A percentile compares a stretch with the other conserved stretches of the same genome.
These are phyloP conservation scores for Pseudocohnilembus persalinus DNA, from an alignment of 169 alveolate species.

Conservation along the genomic window DNA sequence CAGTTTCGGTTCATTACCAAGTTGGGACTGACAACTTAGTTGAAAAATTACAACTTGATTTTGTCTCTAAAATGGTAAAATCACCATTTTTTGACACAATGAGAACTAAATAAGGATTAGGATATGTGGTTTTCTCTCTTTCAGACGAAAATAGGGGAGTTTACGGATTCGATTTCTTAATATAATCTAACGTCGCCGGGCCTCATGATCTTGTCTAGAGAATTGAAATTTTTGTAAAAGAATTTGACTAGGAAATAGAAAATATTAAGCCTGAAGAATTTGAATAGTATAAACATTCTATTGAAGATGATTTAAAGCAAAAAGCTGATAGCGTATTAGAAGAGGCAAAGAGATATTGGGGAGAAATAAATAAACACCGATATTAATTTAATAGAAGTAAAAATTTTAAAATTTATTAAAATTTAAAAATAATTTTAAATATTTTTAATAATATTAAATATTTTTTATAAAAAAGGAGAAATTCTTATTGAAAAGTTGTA, in stretches of 20 bases:
- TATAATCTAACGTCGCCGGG: slow-evolving; percentile 9
- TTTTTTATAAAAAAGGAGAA: neutral
- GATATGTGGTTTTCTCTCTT: neutral
- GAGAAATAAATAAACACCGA: slow-evolving; percentile 25
- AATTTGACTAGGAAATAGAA: slow-evolving; percentile 19
- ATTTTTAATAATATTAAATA: neutral
- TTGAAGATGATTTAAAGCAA: slow-evolving; percentile 19
- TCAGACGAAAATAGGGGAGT: neutral
- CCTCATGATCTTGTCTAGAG: slow-evolving; percentile 39
- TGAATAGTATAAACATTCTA: slow-evolving; percentile 28
- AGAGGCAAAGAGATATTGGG: slow-evolving; percentile 50
- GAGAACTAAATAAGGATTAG: slow-evolving; percentile 33
- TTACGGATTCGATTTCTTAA: neutral
- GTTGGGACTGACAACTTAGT: neutral
- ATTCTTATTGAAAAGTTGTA: neutral
- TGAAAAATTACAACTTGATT: neutral
- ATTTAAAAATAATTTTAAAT: neutral
- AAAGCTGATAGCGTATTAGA: slow-evolving; percentile 33
- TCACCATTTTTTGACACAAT: slow-evolving; percentile 35
- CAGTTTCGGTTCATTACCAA: slow-evolving; percentile 23
- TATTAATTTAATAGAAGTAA: slow-evolving; percentile 48
- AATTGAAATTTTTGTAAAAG: slow-evolving; percentile 32
- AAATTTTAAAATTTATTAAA: neutral
- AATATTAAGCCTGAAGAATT: slow-evolving; percentile 42
- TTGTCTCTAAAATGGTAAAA: slow-evolving; percentile 24